A percentile compares a stretch with the other conserved stretches of the same genome.
Evolutionary conservation across 208 protist species (phyloP).

Genomic region (Tritrichomonas foetus): DNA sequence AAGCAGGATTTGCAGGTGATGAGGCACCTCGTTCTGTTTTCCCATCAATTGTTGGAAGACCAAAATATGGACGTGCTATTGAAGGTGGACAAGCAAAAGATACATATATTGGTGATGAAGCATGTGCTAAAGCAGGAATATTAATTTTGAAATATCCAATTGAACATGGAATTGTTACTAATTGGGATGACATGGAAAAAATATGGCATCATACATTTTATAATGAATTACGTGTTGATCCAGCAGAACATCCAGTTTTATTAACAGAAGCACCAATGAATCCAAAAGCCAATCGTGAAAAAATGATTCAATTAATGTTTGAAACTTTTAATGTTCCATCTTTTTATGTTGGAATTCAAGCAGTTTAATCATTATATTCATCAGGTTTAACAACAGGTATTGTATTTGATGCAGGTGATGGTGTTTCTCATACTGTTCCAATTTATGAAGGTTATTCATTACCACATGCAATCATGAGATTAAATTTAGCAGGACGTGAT

Average conservation of each 20-base stretch:
- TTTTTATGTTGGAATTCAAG: conserved; percentile 79
- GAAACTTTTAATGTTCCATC: conserved; percentile 71
- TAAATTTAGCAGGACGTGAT: conserved; percentile 67
- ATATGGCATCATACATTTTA: no score
- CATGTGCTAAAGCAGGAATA: no score
- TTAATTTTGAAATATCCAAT: conserved; percentile 73
- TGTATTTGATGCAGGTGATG: conserved; percentile 86
- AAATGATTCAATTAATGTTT: conserved; percentile 78
- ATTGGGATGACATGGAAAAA: conserved; percentile 94
- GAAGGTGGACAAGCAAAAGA: conserved; percentile 46
- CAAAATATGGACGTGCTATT: conserved; percentile 81
- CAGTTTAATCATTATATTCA: conserved; percentile 85
- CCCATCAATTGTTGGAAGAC: no score
- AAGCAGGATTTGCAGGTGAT: conserved; percentile 87
- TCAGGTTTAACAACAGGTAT: conserved; percentile 75
- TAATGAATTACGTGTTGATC: conserved; percentile 79
- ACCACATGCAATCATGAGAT: conserved; percentile 58
- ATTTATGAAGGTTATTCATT: no score
- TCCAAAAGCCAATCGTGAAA: conserved; percentile 75
- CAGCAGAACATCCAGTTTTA: conserved; percentile 91
- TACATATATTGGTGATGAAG: conserved; percentile 3
- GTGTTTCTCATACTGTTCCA: conserved; percentile 88
- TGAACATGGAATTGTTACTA: conserved; percentile 75
- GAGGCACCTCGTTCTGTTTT: conserved; percentile 87
- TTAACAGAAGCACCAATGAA: conserved; percentile 77